Percentiles rank a stretch among this genome's conserved stretches.
phyloP scores from a whole-genome alignment of 495 filamentous ascomycete genomes.

The Penicillium cinerascens region DNA sequence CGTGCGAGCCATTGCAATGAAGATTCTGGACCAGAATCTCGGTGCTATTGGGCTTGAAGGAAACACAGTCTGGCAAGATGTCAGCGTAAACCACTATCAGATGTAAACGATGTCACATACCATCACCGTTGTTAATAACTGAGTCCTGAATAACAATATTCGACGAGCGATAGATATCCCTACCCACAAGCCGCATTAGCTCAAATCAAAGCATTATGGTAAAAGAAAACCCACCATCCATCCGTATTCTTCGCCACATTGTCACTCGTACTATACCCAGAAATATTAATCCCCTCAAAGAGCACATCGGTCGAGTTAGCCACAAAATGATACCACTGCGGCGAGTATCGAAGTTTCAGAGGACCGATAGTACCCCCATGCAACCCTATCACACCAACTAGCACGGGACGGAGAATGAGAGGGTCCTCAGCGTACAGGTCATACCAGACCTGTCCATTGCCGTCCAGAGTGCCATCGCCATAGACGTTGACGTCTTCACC shows the following conservation, averaged over 20 bases:
- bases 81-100: conserved; percentile 1
- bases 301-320: conserved; percentile 65
- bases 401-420: conserved; percentile 57
- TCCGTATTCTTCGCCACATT: conserved; percentile 64
- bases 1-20: conserved; percentile 68
- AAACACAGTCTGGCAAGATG: conserved; percentile 56
- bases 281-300: conserved; percentile 63
- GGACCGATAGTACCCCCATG: conserved; percentile 58
- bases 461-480: conserved; percentile 58
- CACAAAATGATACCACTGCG: conserved; percentile 66
- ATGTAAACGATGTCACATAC: conserved; percentile 20
- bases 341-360: conserved; percentile 59
- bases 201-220: background rate
- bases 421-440: conserved; percentile 54
- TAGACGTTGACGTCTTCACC: conserved; percentile 68
- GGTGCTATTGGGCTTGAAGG: conserved; percentile 76
- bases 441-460: conserved; percentile 71
- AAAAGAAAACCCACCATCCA: conserved; percentile 49
- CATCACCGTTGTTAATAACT: conserved; percentile 65
- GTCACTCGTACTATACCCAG: conserved; percentile 47
- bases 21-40: conserved; percentile 69
- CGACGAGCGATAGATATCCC: conserved; percentile 60
- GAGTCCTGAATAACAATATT: conserved; percentile 67
- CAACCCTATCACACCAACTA: conserved; percentile 61
- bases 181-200: conserved; percentile 5